Conservation (phyloP, 805 yeast species). For the Candida sonorensis region DNA sequence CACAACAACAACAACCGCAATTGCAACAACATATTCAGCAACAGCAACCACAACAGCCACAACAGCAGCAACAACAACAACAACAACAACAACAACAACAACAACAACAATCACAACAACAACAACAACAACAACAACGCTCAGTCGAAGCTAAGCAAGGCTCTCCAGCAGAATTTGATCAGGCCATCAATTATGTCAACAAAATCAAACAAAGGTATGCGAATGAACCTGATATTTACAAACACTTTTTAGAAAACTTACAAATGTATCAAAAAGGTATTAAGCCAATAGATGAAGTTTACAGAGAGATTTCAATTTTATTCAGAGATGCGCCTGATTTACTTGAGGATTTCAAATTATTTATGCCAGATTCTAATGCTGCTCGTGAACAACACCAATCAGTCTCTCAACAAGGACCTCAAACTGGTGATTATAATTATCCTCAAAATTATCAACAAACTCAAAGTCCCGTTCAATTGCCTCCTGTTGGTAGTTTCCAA, state of each 20-base stretch:
- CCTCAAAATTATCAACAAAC: constrained; percentile 12
- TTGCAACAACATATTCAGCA: constrained; percentile 4
- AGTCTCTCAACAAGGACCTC: constrained; percentile 10
- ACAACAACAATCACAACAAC: constrained; percentile 9
- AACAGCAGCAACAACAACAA: constrained; percentile 3
- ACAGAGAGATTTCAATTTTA: constrained; percentile 82
- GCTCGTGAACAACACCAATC: constrained; percentile 24
- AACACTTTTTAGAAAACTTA: constrained; percentile 86
- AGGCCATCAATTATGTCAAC: constrained; percentile 93
- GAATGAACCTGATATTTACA: constrained; percentile 91
- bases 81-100: constrained; percentile 1
- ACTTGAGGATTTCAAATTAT: constrained; percentile 89
- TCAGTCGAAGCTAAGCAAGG: constrained; percentile 28
- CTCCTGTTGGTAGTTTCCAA: constrained; percentile 86
- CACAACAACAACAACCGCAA: constrained; percentile 4
- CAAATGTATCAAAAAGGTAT: constrained; percentile 97
- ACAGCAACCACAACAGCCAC: constrained; percentile 5
- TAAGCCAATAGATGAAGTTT: constrained; percentile 91
- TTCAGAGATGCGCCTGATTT: constrained; percentile 93
- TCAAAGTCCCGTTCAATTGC: constrained; percentile 47
- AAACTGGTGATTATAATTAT: constrained; percentile 15
- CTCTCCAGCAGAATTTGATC: constrained; percentile 89
- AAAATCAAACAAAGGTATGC: constrained; percentile 92
- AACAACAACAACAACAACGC: constrained; percentile 13
- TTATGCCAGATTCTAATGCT: constrained; percentile 72